Evolutionary conservation across 306 rosid species (phyloP).

Genomic region (Coriaria nepalensis): DNA sequence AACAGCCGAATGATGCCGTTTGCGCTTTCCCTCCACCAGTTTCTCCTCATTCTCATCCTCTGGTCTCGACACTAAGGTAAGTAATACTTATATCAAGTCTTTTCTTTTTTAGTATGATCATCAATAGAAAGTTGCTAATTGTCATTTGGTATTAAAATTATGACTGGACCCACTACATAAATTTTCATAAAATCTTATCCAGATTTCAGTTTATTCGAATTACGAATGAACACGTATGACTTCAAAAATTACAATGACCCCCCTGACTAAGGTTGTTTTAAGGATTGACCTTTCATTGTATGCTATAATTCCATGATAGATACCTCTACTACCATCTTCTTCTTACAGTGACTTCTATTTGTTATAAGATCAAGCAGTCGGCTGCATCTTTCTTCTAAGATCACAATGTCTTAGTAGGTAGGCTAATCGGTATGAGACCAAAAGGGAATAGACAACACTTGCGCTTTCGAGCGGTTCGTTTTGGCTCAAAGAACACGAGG

Average conservation of each 20-base stretch:
- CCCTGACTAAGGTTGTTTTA: too few relatives aligned
- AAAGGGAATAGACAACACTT: slow-evolving; percentile 33
- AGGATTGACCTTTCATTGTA: too few relatives aligned
- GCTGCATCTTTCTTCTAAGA: slow-evolving; percentile 75
- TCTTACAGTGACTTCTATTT: too few relatives aligned
- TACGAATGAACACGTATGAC: too few relatives aligned
- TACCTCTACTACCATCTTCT: too few relatives aligned
- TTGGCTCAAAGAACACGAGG: slow-evolving; percentile 20
- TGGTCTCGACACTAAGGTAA: slow-evolving; percentile 75
- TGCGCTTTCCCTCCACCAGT: slow-evolving; percentile 41
- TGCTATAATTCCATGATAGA: too few relatives aligned
- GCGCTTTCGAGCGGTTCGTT: slow-evolving; percentile 23
- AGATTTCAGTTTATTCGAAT: too few relatives aligned
- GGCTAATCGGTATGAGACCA: slow-evolving; percentile 45
- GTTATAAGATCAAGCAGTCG: slow-evolving; percentile 34
- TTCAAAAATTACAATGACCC: too few relatives aligned
- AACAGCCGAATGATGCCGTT: slow-evolving; percentile 17
- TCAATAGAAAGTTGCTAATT: too few relatives aligned
- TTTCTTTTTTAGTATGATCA: not conserved
- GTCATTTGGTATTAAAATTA: too few relatives aligned
- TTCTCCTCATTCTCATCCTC: slow-evolving; percentile 78
- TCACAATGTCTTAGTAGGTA: slow-evolving; percentile 57
- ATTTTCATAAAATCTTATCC: too few relatives aligned
- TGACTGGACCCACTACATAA: too few relatives aligned
- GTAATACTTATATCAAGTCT: slow-evolving; percentile 9